Evolutionary conservation across 805 yeast genomes (phyloP).

Genomic region (Yarrowia sp.): DNA sequence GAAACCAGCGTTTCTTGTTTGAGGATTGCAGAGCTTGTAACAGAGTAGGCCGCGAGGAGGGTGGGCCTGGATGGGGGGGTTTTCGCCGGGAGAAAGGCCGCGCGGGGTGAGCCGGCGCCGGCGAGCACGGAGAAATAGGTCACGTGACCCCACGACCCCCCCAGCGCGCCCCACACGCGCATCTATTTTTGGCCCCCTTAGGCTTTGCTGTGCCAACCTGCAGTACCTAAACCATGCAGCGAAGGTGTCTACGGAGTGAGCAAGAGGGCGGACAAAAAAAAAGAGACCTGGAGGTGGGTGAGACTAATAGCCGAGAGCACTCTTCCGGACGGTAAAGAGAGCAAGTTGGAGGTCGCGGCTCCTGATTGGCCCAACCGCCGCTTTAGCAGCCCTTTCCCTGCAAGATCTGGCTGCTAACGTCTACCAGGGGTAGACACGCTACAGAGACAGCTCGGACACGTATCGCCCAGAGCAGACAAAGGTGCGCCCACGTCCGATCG

Average conservation of each 20-base stretch:
- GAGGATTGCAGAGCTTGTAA: constrained; percentile 24
- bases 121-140: too few species aligned
- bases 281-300: background rate
- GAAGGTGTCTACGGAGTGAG: background rate
- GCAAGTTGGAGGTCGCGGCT: background rate
- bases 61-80: background rate
- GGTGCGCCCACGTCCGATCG: background rate
- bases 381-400: too few species aligned
- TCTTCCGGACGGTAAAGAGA: background rate
- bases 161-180: background rate
- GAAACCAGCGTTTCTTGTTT: constrained; percentile 22
- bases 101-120: too few species aligned
- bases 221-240: constrained; percentile 20
- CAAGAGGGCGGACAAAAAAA: background rate
- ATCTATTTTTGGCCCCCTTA: background rate
- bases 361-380: too few species aligned
- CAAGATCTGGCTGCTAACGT: too few species aligned
- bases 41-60: background rate
- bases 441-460: too few species aligned
- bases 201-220: background rate
- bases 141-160: background rate
- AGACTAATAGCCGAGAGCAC: background rate
- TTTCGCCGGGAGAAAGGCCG: background rate
- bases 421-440: too few species aligned
- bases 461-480: background rate